These are phyloP conservation scores for Colletotrichum sp. DNA, from an alignment of 2,329 filamentous ascomycete genomes.

Conservation along the genomic window DNA sequence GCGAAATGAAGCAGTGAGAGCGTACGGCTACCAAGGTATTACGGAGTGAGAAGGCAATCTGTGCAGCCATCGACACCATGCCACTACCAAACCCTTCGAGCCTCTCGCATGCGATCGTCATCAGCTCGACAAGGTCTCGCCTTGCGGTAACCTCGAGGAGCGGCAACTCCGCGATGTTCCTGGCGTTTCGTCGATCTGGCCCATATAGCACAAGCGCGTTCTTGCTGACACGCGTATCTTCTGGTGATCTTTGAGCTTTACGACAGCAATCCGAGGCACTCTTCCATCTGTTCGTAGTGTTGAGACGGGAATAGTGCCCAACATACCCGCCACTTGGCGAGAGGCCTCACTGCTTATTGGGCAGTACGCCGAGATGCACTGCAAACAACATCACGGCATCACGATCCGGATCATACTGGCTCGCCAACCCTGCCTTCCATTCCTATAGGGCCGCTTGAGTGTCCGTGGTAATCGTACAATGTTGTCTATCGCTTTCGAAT, in stretches of 20 bases:
- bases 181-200: neutral
- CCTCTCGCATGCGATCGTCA: neutral
- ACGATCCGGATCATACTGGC: neutral
- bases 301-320: neutral
- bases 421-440: constrained; percentile 16
- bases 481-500: constrained; percentile 21
- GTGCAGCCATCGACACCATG: neutral
- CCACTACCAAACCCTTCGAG: neutral
- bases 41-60: neutral
- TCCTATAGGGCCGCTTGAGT: constrained; percentile 18
- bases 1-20: neutral
- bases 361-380: neutral
- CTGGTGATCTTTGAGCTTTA: neutral
- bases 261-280: neutral
- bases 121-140: constrained; percentile 15
- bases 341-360: neutral
- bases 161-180: neutral
- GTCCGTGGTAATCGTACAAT: constrained; percentile 23
- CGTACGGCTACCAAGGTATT: neutral
- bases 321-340: constrained; percentile 11
- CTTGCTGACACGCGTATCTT: neutral
- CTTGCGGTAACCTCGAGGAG: neutral
- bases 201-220: neutral
- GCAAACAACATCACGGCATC: neutral
- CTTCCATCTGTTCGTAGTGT: neutral